A percentile compares a stretch with the other conserved stretches of the same genome.
Evolutionary conservation across 208 protist genomes (phyloP).

Genomic region (Jaenimonas drosophilae): DNA sequence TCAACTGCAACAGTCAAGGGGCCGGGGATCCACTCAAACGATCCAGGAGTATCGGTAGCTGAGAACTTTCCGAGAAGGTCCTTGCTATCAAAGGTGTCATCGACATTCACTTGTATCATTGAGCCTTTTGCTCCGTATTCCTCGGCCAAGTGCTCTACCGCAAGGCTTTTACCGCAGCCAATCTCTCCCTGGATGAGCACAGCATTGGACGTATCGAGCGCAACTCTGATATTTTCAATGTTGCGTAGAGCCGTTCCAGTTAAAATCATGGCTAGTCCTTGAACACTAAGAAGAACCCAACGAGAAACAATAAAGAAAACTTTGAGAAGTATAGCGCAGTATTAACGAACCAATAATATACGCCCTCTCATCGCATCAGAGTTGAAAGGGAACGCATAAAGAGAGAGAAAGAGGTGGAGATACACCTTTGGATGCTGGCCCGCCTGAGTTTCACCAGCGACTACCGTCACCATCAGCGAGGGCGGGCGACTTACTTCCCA

Average conservation of each 20-base stretch:
- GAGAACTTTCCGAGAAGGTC: slow-evolving; percentile 98
- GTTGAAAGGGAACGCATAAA: too few species aligned
- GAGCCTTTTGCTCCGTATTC: slow-evolving; percentile 42
- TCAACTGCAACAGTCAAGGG: slow-evolving; percentile 93
- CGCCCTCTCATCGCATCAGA: too few species aligned
- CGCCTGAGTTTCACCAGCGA: too few species aligned
- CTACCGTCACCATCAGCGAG: too few species aligned
- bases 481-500: too few species aligned
- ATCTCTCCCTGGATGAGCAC: slow-evolving; percentile 83
- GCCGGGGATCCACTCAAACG: slow-evolving; percentile 98
- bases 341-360: too few species aligned
- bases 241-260: slow-evolving; percentile 49
- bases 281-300: not conserved
- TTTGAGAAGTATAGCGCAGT: too few species aligned
- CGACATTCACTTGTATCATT: slow-evolving; percentile 89
- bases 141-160: slow-evolving; percentile 51
- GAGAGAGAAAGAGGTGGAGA: too few species aligned
- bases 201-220: slow-evolving; percentile 52
- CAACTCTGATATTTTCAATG: slow-evolving; percentile 47
- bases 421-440: too few species aligned
- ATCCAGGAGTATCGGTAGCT: slow-evolving; percentile 95
- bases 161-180: slow-evolving; percentile 76
- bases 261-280: not conserved
- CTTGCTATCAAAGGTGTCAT: slow-evolving; percentile 98
- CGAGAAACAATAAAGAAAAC: not conserved